phyloP scores from a whole-genome alignment of 495 filamentous ascomycete genomes.

The Aspergillus steynii region DNA sequence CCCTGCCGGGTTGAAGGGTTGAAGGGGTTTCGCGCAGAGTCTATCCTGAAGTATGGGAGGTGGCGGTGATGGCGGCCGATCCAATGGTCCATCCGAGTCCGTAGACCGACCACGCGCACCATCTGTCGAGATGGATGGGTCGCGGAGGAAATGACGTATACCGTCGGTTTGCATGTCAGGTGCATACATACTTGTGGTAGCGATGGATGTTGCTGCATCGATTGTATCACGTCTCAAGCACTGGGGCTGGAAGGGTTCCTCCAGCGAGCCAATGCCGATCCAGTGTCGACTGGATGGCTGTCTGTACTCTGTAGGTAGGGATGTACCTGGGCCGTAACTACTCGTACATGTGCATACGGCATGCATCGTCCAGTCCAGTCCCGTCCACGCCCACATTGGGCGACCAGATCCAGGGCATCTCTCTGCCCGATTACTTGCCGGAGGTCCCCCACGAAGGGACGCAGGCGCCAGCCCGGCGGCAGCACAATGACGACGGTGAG shows the following conservation, averaged over 20 bases:
- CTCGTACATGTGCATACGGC: neutral
- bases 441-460: too few species aligned
- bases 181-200: neutral
- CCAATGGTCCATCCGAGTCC: too few species aligned
- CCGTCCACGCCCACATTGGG: too few species aligned
- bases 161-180: neutral
- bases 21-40: too few species aligned
- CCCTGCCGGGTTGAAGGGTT: too few species aligned
- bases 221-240: neutral
- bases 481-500: conserved; percentile 15
- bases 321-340: too few species aligned
- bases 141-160: neutral
- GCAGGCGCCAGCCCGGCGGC: conserved; percentile 6
- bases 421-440: neutral
- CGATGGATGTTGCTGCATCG: neutral
- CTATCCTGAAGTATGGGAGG: too few species aligned
- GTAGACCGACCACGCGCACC: too few species aligned
- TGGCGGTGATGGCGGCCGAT: too few species aligned
- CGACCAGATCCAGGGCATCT: too few species aligned
- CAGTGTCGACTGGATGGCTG: neutral
- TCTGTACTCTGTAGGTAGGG: neutral
- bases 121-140: too few species aligned
- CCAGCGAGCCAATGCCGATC: neutral
- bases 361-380: neutral
- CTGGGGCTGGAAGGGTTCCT: too few species aligned